Evolutionary conservation across 2,329 filamentous ascomycete species (phyloP), one percentile per base, ranked within the genome.

Genomic region (Trichothecium roseum): DNA sequence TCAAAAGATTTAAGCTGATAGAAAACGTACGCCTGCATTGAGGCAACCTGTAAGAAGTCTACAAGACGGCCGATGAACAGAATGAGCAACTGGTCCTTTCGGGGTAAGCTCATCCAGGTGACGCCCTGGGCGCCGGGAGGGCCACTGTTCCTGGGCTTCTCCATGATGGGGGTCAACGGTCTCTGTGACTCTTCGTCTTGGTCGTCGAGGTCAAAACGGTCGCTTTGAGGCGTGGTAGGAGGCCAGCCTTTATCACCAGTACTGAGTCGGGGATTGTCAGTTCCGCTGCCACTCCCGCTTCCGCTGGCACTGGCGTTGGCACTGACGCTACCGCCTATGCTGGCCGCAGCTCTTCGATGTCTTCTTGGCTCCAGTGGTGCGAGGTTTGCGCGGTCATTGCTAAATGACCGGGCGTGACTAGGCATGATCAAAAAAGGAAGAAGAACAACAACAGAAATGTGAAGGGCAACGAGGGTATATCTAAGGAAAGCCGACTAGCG

Each of bases 31-130:
- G 77, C 71, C 48, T 81, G 72, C 24, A 82, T 54, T 2, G 72
- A 78, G 6, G 79, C 81, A 40, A 84, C 73, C 5, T 82, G 81
- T 27, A 88, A 58, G 31, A 83, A 84, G 51, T 87, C 82, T 8
- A 81, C 81, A 7, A 94, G 63, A 18, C 87, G 76, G 8, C 85
- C 81, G 30, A 93, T 61, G 0, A 81, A 86, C 34, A 94, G 68
- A 38, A 94, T 78, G 20, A 80, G 61, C 15, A 94, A 69, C 57
- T 94, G 86, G 31, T 74, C 68, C 56, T 87, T 93, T 39, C 74
- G 69, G 0, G 87, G 87, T 1, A 94, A 63, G 10, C 81, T 77
- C 28, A 62, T 62, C 84, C 84, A 91, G 18, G 51, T 34, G 7
- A 55, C 47, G 1, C 30, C 9, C 22, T 27, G 20, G 17, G 20